Conservation (phyloP, 2,329 filamentous ascomycete genomes). For the Epicoccum sorghinum region DNA sequence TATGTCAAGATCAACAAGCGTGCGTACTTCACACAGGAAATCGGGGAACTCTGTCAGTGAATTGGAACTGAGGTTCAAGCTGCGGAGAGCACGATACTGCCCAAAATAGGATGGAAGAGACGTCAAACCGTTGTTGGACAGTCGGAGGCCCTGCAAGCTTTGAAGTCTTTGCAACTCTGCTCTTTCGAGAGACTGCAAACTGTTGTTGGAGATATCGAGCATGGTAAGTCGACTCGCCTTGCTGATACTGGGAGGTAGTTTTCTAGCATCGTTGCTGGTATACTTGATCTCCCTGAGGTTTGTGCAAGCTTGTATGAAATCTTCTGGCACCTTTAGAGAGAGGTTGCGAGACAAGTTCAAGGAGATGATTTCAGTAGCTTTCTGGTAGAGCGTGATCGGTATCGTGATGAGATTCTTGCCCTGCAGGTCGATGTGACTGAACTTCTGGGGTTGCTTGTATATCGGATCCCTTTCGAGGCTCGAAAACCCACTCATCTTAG, state of each 20-base stretch:
- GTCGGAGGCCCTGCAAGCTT: constrained; percentile 83
- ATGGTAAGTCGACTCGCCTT: constrained; percentile 82
- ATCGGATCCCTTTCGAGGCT: constrained; percentile 77
- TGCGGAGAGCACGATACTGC: constrained; percentile 77
- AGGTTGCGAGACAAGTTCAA: constrained; percentile 93
- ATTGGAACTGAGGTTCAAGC: constrained; percentile 92
- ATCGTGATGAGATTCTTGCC: constrained; percentile 93
- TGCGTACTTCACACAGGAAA: constrained; percentile 81
- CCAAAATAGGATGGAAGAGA: constrained; percentile 82
- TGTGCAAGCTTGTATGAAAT: constrained; percentile 93
- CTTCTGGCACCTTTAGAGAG: constrained; percentile 88
- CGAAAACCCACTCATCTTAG: constrained; percentile 80
- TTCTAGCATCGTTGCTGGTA: constrained; percentile 89
- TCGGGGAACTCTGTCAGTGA: constrained; percentile 83
- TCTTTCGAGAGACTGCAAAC: constrained; percentile 83
- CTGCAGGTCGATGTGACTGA: constrained; percentile 90
- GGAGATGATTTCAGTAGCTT: constrained; percentile 89
- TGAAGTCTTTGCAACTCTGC: constrained; percentile 78
- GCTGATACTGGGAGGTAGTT: constrained; percentile 81
- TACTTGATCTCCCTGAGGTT: constrained; percentile 95
- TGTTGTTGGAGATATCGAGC: constrained; percentile 93
- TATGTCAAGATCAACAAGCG: constrained; percentile 89
- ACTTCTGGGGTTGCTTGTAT: constrained; percentile 82
- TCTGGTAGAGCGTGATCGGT: constrained; percentile 90
- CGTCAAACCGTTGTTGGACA: constrained; percentile 90